These are phyloP conservation scores for Micractinium sp. DNA, from an alignment of 139 green algal species.

Conservation along the genomic window DNA sequence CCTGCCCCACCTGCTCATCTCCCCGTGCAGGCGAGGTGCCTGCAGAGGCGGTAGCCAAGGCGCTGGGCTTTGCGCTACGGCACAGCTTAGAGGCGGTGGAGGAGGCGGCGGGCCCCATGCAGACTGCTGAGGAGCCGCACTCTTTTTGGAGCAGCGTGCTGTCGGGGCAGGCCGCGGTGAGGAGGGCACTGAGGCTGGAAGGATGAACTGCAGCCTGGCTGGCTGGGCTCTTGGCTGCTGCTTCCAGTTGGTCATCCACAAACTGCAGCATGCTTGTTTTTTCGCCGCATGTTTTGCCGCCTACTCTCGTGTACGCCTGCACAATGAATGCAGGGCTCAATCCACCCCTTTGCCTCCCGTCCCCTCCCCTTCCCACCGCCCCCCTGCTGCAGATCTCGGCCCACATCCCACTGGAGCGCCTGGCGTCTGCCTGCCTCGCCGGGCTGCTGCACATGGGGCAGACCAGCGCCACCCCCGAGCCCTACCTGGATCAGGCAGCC, in stretches of 20 bases:
- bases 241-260: no score
- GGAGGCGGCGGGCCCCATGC: background rate
- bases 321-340: background rate
- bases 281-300: no score
- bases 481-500: background rate
- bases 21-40: background rate
- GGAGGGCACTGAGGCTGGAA: background rate
- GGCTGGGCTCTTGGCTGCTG: background rate
- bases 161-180: background rate
- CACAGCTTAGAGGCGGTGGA: background rate
- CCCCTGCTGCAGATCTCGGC: constrained; percentile 12
- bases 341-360: background rate
- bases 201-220: background rate
- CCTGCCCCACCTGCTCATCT: background rate
- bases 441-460: constrained; percentile 16
- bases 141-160: background rate
- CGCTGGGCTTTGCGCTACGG: background rate
- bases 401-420: constrained; percentile 49
- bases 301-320: no score
- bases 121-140: background rate
- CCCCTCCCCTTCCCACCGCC: background rate
- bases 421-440: constrained; percentile 31
- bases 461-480: background rate
- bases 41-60: background rate
- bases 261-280: no score